Conservation (phyloP, 225 moss, liverwort and hornwort species). For the Marchantia paleacea region DNA sequence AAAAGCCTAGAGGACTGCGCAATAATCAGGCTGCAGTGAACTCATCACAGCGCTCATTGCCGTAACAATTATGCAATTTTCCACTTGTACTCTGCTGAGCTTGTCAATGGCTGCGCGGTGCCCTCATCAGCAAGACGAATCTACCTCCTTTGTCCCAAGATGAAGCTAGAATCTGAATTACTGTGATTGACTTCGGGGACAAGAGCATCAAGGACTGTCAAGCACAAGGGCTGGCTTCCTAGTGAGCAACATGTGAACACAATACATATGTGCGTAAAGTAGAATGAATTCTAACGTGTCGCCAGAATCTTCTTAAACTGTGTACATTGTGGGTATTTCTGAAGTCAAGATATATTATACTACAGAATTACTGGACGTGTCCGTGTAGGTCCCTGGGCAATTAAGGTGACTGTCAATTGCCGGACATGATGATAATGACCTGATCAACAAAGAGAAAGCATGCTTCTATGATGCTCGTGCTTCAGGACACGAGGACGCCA, state of each 20-base stretch:
- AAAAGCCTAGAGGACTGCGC: background rate
- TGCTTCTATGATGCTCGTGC: conserved; percentile 2
- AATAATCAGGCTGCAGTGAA: background rate
- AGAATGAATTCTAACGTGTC: background rate
- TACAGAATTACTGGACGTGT: background rate
- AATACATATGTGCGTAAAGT: background rate
- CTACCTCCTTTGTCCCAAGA: background rate
- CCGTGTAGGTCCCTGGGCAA: background rate
- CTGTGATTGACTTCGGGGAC: background rate
- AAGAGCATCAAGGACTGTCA: no score
- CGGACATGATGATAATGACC: conserved; percentile 1
- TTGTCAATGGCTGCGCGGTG: no score
- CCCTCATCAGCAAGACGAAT: background rate
- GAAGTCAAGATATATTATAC: background rate
- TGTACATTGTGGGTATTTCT: background rate
- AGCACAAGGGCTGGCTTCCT: background rate
- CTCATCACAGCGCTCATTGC: background rate
- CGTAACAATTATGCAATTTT: background rate
- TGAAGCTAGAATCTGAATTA: background rate
- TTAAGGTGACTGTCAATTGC: background rate
- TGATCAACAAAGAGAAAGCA: background rate
- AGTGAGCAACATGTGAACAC: background rate
- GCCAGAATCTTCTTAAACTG: background rate
- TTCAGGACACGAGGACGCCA: background rate
- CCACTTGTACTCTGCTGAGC: no score